Evolutionary conservation across 768 basidiomycete genomes (phyloP).

Genomic region (Mycena sanguinolenta): DNA sequence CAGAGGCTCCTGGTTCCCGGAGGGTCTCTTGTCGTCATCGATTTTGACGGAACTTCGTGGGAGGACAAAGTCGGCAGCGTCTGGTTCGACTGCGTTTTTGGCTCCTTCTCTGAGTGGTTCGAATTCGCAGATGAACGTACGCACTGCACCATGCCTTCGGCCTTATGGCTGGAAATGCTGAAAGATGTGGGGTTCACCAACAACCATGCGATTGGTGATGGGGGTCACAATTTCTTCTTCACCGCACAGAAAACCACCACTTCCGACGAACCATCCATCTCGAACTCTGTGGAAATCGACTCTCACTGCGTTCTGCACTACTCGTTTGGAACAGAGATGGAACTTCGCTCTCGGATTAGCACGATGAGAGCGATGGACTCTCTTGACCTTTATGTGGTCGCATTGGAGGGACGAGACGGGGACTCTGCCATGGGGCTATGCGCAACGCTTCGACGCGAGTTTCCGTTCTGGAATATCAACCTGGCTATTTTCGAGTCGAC

Average conservation of each 20-base stretch:
- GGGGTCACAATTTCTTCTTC: slow-evolving; percentile 5
- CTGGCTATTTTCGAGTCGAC: slow-evolving; percentile 7
- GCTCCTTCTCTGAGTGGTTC: slow-evolving; percentile 29
- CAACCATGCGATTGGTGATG: background rate
- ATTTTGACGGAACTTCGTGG: slow-evolving; percentile 19
- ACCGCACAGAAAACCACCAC: background rate
- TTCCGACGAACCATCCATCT: background rate
- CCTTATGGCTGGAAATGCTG: background rate
- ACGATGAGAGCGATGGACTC: background rate
- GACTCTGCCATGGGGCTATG: slow-evolving; percentile 18
- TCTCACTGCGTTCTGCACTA: background rate
- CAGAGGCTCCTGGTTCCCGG: slow-evolving; percentile 12
- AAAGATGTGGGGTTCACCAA: background rate
- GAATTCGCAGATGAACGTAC: slow-evolving; percentile 6
- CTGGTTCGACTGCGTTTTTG: slow-evolving; percentile 24
- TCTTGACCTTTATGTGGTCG: slow-evolving; percentile 1
- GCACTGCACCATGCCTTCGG: slow-evolving; percentile 19
- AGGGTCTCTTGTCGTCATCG: slow-evolving; percentile 14
- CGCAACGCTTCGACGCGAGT: background rate
- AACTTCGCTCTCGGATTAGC: background rate
- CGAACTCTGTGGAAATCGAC: background rate
- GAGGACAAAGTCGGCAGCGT: background rate
- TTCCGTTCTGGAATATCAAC: slow-evolving; percentile 4
- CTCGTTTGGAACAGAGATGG: slow-evolving; percentile 8
- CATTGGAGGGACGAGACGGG: slow-evolving; percentile 10